Conservation (phyloP, 2,329 filamentous ascomycete species). For the Exophiala sp. region DNA sequence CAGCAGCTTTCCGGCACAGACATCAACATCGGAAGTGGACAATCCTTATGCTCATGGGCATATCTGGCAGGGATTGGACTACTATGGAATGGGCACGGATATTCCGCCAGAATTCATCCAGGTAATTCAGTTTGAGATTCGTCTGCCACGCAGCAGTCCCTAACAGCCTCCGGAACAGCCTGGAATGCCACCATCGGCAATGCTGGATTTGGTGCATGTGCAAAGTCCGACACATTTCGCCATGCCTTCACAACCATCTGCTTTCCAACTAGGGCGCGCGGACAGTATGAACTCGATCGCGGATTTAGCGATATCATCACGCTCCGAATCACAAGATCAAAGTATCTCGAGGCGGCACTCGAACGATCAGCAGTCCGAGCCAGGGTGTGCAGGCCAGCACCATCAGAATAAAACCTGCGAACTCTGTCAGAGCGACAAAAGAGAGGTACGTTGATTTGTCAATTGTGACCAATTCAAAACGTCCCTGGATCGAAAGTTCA, state of each 20-base stretch:
- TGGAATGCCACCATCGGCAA: too few species aligned
- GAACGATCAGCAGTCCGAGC: conserved; percentile 4
- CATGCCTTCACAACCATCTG: background rate
- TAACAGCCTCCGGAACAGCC: too few species aligned
- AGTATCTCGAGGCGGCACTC: background rate
- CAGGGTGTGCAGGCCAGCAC: conserved; percentile 6
- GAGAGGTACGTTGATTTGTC: conserved; percentile 12
- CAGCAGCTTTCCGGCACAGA: conserved; percentile 2
- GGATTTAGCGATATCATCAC: background rate
- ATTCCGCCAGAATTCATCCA: conserved; percentile 7
- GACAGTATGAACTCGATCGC: background rate
- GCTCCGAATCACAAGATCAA: background rate
- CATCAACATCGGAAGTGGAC: background rate
- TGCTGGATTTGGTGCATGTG: too few species aligned
- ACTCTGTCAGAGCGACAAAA: conserved; percentile 15
- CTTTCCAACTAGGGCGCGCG: background rate
- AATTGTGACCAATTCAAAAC: background rate
- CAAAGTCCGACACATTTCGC: background rate
- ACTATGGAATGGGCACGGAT: conserved; percentile 13
- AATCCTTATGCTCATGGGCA: conserved; percentile 11
- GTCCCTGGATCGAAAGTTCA: too few species aligned
- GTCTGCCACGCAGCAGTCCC: background rate
- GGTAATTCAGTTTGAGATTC: conserved; percentile 7
- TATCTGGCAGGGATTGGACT: conserved; percentile 16
- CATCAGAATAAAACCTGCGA: conserved; percentile 2